Evolutionary conservation across 768 basidiomycete species (phyloP), one percentile per base, ranked within the genome.

Genomic region (Hericium erinaceus): DNA sequence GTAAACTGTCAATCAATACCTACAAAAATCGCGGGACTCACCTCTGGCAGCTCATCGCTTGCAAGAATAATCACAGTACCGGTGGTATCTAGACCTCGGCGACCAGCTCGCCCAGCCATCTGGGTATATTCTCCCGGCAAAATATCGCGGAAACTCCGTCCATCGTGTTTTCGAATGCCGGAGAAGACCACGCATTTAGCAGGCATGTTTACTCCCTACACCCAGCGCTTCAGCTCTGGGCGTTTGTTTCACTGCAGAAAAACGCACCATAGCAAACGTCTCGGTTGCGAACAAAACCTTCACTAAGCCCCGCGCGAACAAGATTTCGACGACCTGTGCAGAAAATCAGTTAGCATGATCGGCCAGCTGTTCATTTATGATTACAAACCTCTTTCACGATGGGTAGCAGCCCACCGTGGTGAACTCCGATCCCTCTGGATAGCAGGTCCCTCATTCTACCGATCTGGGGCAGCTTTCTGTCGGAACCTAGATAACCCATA

Each of bases 151-250:
- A 99, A 99, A 63, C 74, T 85, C 28, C 84, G 82, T 4, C 97
- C 97, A 63, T 99, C 97, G 67, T 98, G 95, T 68, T 99, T 99
- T 48, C 93, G 80, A 54, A 89, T 95, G 48, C 82, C 85, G 3
- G 97, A 95, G 71, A 98, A 99, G 7, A 98, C 97, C 3, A 99
- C 97, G 65, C 87, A 94, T 77, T 85, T 89, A 2, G 97, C 92
- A 18, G 97, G 97, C 97, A 99, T 99, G 71, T 99, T 99, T 56
- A 99, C 97, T 52, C 97, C 97, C 95, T 98, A 59, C 9, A 55
- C 6, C 6, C 18, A 26, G 28, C n/a, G n/a, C 51, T 10, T 55
- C 39, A 44, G 52, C 22, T 18, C 18, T 41, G n/a, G 50, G 16
- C 18, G 2, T n/a, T 38, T 55, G 33, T 22, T 33, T 10, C 8